Conservation (phyloP, 352 stramenopile species). For the Blastocystis sp. region DNA sequence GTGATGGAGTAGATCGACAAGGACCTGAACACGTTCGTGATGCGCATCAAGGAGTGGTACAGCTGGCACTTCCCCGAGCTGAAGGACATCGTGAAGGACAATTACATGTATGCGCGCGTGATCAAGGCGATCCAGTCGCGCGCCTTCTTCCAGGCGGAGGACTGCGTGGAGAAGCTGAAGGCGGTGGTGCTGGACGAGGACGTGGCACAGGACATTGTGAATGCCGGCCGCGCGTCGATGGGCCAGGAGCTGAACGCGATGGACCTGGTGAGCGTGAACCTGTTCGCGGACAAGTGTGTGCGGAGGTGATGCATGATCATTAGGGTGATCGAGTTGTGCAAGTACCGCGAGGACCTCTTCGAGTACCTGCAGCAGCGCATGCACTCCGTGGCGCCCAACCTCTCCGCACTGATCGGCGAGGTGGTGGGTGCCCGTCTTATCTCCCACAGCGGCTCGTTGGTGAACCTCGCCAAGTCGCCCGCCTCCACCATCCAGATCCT, state of each 20-base stretch:
- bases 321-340: slow-evolving; percentile 93
- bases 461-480: slow-evolving; percentile 80
- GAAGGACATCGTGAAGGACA: slow-evolving; percentile 98
- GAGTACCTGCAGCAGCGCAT: slow-evolving; percentile 94
- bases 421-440: slow-evolving; percentile 93
- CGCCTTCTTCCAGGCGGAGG: slow-evolving; percentile 27
- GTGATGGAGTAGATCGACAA: slow-evolving; percentile 86
- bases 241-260: slow-evolving; percentile 98
- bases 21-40: slow-evolving; percentile 99
- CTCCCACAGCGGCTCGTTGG: slow-evolving; percentile 90
- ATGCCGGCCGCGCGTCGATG: slow-evolving; percentile 92
- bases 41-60: slow-evolving; percentile 99
- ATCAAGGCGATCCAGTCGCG: slow-evolving; percentile 67
- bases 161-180: slow-evolving; percentile 76
- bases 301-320: neutral
- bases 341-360: slow-evolving; percentile 92
- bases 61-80: slow-evolving; percentile 99
- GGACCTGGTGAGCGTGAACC: slow-evolving; percentile 98
- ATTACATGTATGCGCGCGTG: slow-evolving; percentile 86
- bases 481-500: slow-evolving; percentile 99
- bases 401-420: slow-evolving; percentile 79
- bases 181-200: slow-evolving; percentile 95
- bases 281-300: slow-evolving; percentile 84
- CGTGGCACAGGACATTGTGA: slow-evolving; percentile 88
- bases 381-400: slow-evolving; percentile 94